Base-by-base conservation (phyloP, 78 protist genomes). In the Tieghemostelium lacteum region DNA sequence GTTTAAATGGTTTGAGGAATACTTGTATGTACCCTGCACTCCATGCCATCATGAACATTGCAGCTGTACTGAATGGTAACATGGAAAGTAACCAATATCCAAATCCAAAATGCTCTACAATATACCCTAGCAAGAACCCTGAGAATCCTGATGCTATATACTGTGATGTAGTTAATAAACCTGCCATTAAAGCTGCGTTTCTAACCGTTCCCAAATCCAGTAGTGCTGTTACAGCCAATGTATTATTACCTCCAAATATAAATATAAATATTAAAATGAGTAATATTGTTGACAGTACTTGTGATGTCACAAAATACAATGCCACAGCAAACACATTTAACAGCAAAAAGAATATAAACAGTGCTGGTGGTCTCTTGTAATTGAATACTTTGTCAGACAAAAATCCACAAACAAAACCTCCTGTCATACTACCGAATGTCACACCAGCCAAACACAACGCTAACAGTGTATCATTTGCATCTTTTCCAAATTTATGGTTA, bases 161-260 rank as follows among this genome's bases (percentile, higher is more conserved):
- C 24, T 73, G 78, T 24, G 14, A 50, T 7, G 14, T 55, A 2
- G 78, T 73, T 1, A 73, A 6, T 1, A 73, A 28, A 24, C 78
- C 78, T 55, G 78, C 65, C 62, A 73, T 55, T 16, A 73, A 7
- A 8, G 78, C 34, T 50, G 78, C 78, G 26, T 73, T 73, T 33
- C 45, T 73, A 1, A 22, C 29, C 31, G 65, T 36, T 2, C 78
- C 78, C 4, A 73, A 10, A 73, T 73, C 78, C 26, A 73, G 24
- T 6, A 73, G 34, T 34, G 78, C 65, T 4, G 61, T 6, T 4
- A 62, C 37, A 4, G 69, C 39, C 3, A 62, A 6, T 19, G 34
- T 65, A 73, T 73, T 73, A 6, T 50, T 73, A 1, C 49, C 19
- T 6, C 78, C 78, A 55, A 73, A 73, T 37, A 73, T 73, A 3